These are phyloP conservation scores for Moesziomyces parantarcticus DNA, from an alignment of 1,284 basidiomycete species.

Conservation along the genomic window DNA sequence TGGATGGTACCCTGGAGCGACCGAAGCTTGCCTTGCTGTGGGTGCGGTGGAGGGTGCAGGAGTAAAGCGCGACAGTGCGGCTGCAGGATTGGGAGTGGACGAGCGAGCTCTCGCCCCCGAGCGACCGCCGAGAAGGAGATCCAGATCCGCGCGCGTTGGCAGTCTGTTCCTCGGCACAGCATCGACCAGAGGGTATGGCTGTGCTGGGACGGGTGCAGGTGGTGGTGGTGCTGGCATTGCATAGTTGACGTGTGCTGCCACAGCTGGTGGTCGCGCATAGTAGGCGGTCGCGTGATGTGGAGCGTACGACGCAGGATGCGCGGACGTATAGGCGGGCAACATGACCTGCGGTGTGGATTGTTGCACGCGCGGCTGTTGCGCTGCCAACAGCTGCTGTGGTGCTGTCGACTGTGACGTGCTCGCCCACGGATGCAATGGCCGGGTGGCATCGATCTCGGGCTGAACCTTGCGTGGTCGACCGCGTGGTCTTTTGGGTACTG, in stretches of 20 bases:
- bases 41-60: neutral
- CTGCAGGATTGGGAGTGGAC: conserved; percentile 3
- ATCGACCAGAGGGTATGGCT: neutral
- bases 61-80: neutral
- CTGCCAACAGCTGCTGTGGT: neutral
- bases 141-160: conserved; percentile 24
- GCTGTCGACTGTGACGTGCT: neutral
- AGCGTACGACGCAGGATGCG: neutral
- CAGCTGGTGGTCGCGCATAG: conserved; percentile 1
- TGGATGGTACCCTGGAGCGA: neutral
- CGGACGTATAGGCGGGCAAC: neutral
- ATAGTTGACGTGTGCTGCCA: neutral
- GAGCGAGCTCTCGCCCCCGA: conserved; percentile 9
- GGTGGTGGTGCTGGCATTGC: conserved; percentile 1
- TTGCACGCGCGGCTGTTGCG: neutral
- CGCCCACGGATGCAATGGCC: conserved; percentile 36
- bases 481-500: conserved; percentile 5
- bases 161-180: conserved; percentile 10
- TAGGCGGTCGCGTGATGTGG: neutral
- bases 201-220: neutral
- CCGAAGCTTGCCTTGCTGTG: neutral
- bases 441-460: conserved; percentile 15
- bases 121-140: conserved; percentile 28
- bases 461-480: conserved; percentile 16
- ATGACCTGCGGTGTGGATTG: neutral